These are phyloP conservation scores for Suhomyces xylopsoci DNA, from an alignment of 805 yeast species.

Conservation along the genomic window DNA sequence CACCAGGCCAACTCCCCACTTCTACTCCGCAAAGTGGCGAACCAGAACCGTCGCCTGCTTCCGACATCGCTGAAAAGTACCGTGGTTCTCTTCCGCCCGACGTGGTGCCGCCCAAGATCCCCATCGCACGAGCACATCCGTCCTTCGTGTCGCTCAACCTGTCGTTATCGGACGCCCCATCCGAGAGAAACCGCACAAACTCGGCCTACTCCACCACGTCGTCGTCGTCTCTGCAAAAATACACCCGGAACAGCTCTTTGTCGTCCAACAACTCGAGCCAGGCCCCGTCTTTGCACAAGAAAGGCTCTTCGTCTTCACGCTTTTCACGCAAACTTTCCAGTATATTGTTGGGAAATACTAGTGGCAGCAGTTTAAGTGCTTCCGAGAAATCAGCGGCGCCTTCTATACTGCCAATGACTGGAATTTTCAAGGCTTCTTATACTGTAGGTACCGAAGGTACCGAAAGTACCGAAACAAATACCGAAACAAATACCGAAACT, in stretches of 20 bases:
- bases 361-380: too few species aligned
- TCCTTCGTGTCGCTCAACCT: neutral
- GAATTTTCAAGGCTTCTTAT: slow-evolving; percentile 4
- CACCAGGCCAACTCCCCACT: neutral
- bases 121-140: neutral
- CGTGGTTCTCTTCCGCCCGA: neutral
- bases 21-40: neutral
- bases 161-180: neutral
- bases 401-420: neutral
- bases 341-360: slow-evolving; percentile 5
- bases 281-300: slow-evolving; percentile 1
- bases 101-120: neutral
- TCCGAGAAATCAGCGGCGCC: neutral
- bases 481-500: too few species aligned
- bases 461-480: too few species aligned
- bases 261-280: slow-evolving; percentile 14
- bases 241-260: slow-evolving; percentile 18
- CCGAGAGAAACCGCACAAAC: slow-evolving; percentile 1
- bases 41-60: neutral
- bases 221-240: slow-evolving; percentile 4
- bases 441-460: too few species aligned
- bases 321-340: slow-evolving; percentile 13
- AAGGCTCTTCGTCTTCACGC: slow-evolving; percentile 7
- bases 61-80: neutral
- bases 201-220: slow-evolving; percentile 2